These are phyloP conservation scores for Cystobasidiopsis lactophilus DNA, from an alignment of 768 basidiomycete species.

Conservation along the genomic window DNA sequence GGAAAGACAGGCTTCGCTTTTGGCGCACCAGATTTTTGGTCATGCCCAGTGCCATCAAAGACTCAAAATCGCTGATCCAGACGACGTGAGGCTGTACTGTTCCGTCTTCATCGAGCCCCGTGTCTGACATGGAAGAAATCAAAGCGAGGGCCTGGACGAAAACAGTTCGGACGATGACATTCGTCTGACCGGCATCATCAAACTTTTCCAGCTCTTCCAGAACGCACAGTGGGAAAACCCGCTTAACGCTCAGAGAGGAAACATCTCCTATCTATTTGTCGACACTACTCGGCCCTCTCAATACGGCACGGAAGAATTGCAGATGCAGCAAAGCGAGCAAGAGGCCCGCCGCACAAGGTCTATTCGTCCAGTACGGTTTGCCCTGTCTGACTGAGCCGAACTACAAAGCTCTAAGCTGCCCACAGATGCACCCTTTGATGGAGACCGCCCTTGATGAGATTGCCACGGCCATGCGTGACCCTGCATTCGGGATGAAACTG, in stretches of 20 bases:
- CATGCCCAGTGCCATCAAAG: conserved; percentile 54
- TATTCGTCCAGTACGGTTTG: too few relatives aligned
- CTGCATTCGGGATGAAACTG: conserved; percentile 53
- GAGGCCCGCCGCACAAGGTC: neutral
- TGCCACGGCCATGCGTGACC: conserved; percentile 65
- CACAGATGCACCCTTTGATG: neutral
- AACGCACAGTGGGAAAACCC: conserved; percentile 56
- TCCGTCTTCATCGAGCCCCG: too few relatives aligned
- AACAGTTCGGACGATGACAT: conserved; percentile 65
- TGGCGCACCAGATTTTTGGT: conserved; percentile 89
- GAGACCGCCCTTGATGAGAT: conserved; percentile 24
- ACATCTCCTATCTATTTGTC: neutral
- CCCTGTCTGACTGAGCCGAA: too few relatives aligned
- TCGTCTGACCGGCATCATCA: conserved; percentile 69
- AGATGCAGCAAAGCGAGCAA: neutral
- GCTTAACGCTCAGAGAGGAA: conserved; percentile 23
- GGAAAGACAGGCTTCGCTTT: conserved; percentile 49
- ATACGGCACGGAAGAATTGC: neutral
- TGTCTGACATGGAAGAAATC: too few relatives aligned
- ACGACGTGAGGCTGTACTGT: conserved; percentile 24
- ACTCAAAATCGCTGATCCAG: conserved; percentile 27
- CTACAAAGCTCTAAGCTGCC: too few relatives aligned
- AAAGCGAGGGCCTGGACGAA: conserved; percentile 36
- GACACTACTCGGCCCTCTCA: neutral
- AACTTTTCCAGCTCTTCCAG: conserved; percentile 68